A percentile compares a stretch with the other conserved stretches of the same genome.
Evolutionary conservation across 1,139 yeast genomes (phyloP).

Genomic region (Yamadazyma songkhlaensis): DNA sequence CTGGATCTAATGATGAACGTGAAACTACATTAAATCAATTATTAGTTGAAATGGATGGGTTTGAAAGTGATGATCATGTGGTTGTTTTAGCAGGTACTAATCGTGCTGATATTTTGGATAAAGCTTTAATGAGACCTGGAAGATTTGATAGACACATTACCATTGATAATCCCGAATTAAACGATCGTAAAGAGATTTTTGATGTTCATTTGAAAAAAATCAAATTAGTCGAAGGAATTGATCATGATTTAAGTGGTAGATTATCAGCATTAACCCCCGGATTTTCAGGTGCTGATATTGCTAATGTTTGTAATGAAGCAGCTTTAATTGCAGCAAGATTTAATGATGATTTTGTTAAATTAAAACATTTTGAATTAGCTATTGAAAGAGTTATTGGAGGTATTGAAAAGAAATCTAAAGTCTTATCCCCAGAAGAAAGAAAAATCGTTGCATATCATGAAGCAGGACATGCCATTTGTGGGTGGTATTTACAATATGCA

Average conservation of each 20-base stretch:
- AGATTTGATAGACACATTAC: conserved; percentile 93
- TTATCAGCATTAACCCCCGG: conserved; percentile 97
- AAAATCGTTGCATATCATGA: conserved; percentile 93
- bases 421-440: conserved; percentile 80
- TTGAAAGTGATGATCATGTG: conserved; percentile 84
- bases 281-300: conserved; percentile 96
- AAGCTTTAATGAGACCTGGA: conserved; percentile 93
- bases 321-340: conserved; percentile 93
- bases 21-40: conserved; percentile 95
- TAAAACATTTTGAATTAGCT: conserved; percentile 88
- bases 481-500: conserved; percentile 88
- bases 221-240: conserved; percentile 43
- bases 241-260: conserved; percentile 66
- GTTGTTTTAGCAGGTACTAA: conserved; percentile 98
- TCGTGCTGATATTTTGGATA: conserved; percentile 89
- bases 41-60: conserved; percentile 97
- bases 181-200: conserved; percentile 90
- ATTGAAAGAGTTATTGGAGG: conserved; percentile 98
- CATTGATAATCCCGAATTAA: conserved; percentile 88
- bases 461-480: conserved; percentile 98
- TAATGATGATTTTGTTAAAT: conserved; percentile 63
- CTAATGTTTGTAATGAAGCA: conserved; percentile 95
- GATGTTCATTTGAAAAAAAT: conserved; percentile 77
- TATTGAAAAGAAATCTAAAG: conserved; percentile 83
- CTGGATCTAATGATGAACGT: conserved; percentile 93